phyloP scores from a whole-genome alignment of 2,329 filamentous ascomycete genomes.

The Diaporthe sp. region DNA sequence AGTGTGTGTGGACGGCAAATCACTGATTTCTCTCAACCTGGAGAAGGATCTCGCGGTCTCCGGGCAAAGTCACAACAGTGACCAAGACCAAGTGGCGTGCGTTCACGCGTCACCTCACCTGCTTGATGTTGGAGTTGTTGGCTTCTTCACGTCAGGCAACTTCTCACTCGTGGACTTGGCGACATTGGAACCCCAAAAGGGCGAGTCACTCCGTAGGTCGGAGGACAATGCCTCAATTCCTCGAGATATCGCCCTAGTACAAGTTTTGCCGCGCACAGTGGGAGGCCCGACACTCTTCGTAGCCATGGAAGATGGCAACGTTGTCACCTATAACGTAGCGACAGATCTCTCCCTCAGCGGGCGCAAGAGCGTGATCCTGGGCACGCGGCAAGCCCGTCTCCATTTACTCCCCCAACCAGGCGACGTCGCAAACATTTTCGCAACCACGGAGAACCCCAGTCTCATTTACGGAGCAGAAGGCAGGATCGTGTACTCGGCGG shows the following conservation, averaged over 20 bases:
- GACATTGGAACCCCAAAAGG: conserved; percentile 75
- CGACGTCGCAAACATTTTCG: conserved; percentile 84
- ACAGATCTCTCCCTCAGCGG: conserved; percentile 74
- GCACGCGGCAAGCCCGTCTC: conserved; percentile 86
- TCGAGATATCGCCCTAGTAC: conserved; percentile 83
- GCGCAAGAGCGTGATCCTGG: conserved; percentile 86
- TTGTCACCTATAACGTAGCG: conserved; percentile 85
- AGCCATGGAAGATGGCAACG: conserved; percentile 91
- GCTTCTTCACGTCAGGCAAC: conserved; percentile 88
- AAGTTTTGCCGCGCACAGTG: conserved; percentile 74
- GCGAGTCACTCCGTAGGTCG: conserved; percentile 70
- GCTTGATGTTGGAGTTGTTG: conserved; percentile 79
- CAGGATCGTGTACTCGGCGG: conserved; percentile 90
- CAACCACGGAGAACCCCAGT: conserved; percentile 93
- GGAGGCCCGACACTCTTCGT: conserved; percentile 83
- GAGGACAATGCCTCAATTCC: conserved; percentile 83
- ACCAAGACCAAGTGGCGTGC: conserved; percentile 86
- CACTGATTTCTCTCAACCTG: conserved; percentile 77
- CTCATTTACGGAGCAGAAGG: conserved; percentile 92
- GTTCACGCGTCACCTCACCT: conserved; percentile 79
- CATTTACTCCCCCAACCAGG: conserved; percentile 79
- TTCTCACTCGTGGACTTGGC: conserved; percentile 80
- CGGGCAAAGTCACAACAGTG: conserved; percentile 71
- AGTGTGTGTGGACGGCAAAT: conserved; percentile 82
- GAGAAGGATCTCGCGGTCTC: conserved; percentile 68